Percentiles rank a stretch among this genome's conserved stretches.
Evolutionary conservation across 2,329 filamentous ascomycete species (phyloP).

Genomic region (Coleophoma crateriformis): DNA sequence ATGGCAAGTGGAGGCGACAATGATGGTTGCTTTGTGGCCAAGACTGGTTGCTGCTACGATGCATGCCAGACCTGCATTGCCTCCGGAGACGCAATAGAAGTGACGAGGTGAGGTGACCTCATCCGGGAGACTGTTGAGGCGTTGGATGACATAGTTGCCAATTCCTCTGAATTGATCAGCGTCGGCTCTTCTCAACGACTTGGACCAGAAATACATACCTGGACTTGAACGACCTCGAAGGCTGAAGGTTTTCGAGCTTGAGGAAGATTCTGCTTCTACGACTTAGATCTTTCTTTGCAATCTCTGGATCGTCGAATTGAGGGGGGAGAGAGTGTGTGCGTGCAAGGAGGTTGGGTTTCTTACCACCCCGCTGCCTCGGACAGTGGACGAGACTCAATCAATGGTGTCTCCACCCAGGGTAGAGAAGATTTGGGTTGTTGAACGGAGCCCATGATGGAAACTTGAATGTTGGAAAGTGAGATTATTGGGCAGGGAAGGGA

Average conservation of each 20-base stretch:
- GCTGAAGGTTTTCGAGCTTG: conserved; percentile 81
- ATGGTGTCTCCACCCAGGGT: conserved; percentile 20
- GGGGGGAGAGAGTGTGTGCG: not conserved
- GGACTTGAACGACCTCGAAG: conserved; percentile 81
- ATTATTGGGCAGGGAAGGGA: too few species aligned
- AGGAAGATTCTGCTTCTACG: conserved; percentile 57
- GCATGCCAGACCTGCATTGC: conserved; percentile 80
- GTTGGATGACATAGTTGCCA: conserved; percentile 56
- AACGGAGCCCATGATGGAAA: not conserved
- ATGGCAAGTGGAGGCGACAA: conserved; percentile 62
- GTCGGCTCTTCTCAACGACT: not conserved
- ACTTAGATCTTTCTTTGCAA: not conserved
- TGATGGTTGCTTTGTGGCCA: conserved; percentile 64
- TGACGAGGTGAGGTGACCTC: conserved; percentile 38
- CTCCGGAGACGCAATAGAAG: conserved; percentile 77
- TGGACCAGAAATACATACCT: conserved; percentile 12
- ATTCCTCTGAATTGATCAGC: conserved; percentile 45
- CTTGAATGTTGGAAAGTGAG: too few species aligned
- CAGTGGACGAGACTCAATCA: conserved; percentile 16
- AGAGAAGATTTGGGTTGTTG: not conserved
- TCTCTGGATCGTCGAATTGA: not conserved
- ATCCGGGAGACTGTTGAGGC: not conserved
- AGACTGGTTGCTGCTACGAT: conserved; percentile 66
- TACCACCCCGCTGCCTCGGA: conserved; percentile 22
- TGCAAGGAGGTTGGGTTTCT: not conserved